phyloP scores from a whole-genome alignment of 768 basidiomycete genomes.

The Zangia roseola region DNA sequence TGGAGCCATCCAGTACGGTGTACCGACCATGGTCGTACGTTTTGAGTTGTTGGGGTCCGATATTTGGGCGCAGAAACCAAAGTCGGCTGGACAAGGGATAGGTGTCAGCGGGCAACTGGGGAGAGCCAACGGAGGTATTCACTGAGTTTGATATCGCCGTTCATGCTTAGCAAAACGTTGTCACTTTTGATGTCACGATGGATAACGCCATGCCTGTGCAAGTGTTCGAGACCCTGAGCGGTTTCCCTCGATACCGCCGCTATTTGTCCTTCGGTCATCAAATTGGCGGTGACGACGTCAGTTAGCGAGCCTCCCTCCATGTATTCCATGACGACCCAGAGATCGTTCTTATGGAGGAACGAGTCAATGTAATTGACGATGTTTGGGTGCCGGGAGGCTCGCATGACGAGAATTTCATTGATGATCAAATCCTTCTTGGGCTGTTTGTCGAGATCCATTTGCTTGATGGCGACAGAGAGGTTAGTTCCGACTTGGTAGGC shows the following conservation, averaged over 20 bases:
- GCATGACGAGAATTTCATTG: conserved; percentile 99
- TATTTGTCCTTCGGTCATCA: conserved; percentile 99
- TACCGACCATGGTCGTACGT: conserved; percentile 97
- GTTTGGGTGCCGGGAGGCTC: conserved; percentile 93
- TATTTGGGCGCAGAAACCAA: conserved; percentile 98
- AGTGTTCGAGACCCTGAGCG: conserved; percentile 88
- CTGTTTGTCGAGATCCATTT: conserved; percentile 99
- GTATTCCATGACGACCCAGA: conserved; percentile 99
- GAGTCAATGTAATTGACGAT: conserved; percentile 99
- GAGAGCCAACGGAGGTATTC: conserved; percentile 36
- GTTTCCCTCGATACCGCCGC: conserved; percentile 95
- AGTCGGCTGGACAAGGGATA: conserved; percentile 65
- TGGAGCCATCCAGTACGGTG: conserved; percentile 99
- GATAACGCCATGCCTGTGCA: conserved; percentile 95
- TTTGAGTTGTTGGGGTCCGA: conserved; percentile 87
- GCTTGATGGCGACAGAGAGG: conserved; percentile 95
- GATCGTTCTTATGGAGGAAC: conserved; percentile 94
- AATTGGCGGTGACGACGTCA: conserved; percentile 83
- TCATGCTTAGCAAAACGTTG: conserved; percentile 89
- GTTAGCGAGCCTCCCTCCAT: conserved; percentile 97
- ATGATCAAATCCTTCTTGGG: conserved; percentile 99
- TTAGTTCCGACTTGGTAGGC: conserved; percentile 97
- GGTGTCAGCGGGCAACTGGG: background rate
- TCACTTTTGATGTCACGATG: conserved; percentile 99
- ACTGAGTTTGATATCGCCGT: conserved; percentile 98